These are phyloP conservation scores for Hyphopichia fennica DNA, from an alignment of 1,139 yeast genomes.

Conservation along the genomic window DNA sequence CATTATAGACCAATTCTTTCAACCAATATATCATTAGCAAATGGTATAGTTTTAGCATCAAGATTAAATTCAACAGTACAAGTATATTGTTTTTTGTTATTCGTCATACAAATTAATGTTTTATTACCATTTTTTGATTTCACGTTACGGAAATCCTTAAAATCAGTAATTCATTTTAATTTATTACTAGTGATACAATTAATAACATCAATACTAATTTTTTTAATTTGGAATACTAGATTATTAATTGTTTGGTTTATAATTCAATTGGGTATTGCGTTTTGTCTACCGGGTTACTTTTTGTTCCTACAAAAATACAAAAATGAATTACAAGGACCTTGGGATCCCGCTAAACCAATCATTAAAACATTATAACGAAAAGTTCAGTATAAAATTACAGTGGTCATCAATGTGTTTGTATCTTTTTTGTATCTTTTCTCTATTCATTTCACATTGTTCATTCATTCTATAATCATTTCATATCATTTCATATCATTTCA, in stretches of 20 bases:
- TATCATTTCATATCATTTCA: no score
- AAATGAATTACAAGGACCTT: slow-evolving; percentile 88
- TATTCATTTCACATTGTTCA: neutral
- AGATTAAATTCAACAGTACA: slow-evolving; percentile 69
- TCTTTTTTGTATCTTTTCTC: no score
- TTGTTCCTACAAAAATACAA: slow-evolving; percentile 74
- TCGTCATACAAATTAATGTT: slow-evolving; percentile 71
- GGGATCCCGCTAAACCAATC: slow-evolving; percentile 85
- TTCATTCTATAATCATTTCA: neutral
- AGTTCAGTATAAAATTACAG: no score
- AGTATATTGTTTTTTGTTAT: slow-evolving; percentile 79
- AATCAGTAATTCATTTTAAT: neutral
- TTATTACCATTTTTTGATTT: slow-evolving; percentile 70
- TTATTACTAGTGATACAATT: slow-evolving; percentile 1
- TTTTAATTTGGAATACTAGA: slow-evolving; percentile 37
- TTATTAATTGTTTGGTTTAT: slow-evolving; percentile 50
- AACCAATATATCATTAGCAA: slow-evolving; percentile 80
- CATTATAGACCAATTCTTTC: slow-evolving; percentile 63
- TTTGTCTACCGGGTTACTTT: slow-evolving; percentile 72
- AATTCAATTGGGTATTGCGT: slow-evolving; percentile 46
- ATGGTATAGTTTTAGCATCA: slow-evolving; percentile 88
- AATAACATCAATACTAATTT: slow-evolving; percentile 25
- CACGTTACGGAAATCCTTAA: slow-evolving; percentile 42
- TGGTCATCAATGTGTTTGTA: no score
- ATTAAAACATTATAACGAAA: slow-evolving; percentile 18